These are phyloP conservation scores for Boletellus emodensis DNA, from an alignment of 768 basidiomycete genomes.

Conservation along the genomic window DNA sequence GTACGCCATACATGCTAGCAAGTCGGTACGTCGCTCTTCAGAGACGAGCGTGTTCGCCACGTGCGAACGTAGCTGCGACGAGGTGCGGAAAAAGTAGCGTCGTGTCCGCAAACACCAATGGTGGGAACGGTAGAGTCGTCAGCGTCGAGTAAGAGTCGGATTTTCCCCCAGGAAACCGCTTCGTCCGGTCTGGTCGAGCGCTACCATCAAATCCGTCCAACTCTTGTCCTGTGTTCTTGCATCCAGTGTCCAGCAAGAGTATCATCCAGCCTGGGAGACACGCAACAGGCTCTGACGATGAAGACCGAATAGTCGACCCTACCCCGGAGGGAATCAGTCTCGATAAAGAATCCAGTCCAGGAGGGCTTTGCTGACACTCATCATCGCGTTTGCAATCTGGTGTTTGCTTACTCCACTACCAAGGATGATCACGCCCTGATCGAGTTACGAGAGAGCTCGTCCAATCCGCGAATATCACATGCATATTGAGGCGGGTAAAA, in stretches of 20 bases:
- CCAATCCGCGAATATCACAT: constrained; percentile 84
- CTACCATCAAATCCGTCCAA: constrained; percentile 99
- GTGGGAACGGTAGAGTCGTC: constrained; percentile 14
- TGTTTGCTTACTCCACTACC: constrained; percentile 99
- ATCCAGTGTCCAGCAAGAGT: not conserved
- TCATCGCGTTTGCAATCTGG: constrained; percentile 98
- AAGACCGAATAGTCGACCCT: constrained; percentile 97
- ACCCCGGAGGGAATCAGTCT: constrained; percentile 45
- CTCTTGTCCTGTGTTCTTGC: constrained; percentile 97
- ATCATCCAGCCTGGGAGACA: not conserved
- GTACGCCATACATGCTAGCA: too few species aligned
- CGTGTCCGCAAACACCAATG: constrained; percentile 95
- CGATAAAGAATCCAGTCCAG: too few species aligned
- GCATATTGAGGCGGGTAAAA: too few species aligned
- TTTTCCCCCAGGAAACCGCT: constrained; percentile 98
- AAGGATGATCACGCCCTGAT: constrained; percentile 94
- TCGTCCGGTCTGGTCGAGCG: constrained; percentile 97
- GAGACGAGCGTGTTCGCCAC: constrained; percentile 24
- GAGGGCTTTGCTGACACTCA: constrained; percentile 62
- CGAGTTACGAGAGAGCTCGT: constrained; percentile 83
- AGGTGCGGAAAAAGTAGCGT: constrained; percentile 93
- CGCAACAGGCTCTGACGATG: constrained; percentile 54
- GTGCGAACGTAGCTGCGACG: constrained; percentile 91
- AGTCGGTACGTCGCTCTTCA: too few species aligned
- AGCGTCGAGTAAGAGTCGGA: constrained; percentile 40